These are phyloP conservation scores for Bonia amplexicaulis DNA, from an alignment of 176 grass and related monocot species.

Conservation along the genomic window DNA sequence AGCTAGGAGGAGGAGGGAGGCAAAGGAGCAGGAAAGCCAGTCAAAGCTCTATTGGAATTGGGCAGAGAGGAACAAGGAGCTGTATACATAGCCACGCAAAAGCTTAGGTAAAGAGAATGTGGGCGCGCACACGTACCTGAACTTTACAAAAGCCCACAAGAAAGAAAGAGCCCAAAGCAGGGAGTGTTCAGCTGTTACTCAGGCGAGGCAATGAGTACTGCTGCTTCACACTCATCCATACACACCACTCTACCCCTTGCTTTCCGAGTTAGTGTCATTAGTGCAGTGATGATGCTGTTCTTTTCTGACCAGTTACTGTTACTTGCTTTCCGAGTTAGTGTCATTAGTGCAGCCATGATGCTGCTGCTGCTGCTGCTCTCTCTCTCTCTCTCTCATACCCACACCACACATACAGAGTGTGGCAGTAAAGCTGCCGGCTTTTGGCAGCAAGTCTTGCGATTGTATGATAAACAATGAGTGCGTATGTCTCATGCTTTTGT, in stretches of 20 bases:
- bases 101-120: conserved; percentile 28
- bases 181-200: conserved; percentile 17
- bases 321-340: conserved; percentile 39
- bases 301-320: not conserved
- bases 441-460: conserved; percentile 22
- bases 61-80: conserved; percentile 4
- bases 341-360: conserved; percentile 32
- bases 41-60: conserved; percentile 23
- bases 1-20: not conserved
- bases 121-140: conserved; percentile 40
- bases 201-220: conserved; percentile 29
- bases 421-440: conserved; percentile 45
- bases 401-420: not conserved
- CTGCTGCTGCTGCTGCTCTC: too few species aligned
- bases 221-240: conserved; percentile 19
- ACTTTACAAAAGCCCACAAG: conserved; percentile 41
- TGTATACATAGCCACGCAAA: conserved; percentile 42
- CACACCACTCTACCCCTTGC: conserved; percentile 17
- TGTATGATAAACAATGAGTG: conserved; percentile 47
- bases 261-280: conserved; percentile 32
- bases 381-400: not conserved
- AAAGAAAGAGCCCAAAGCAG: conserved; percentile 43
- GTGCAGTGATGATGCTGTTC: conserved; percentile 32
- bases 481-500: conserved; percentile 35
- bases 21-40: conserved; percentile 8